phyloP scores from a whole-genome alignment of 371 early-diverging fungal genomes.

The Catenaria anguillulae region DNA sequence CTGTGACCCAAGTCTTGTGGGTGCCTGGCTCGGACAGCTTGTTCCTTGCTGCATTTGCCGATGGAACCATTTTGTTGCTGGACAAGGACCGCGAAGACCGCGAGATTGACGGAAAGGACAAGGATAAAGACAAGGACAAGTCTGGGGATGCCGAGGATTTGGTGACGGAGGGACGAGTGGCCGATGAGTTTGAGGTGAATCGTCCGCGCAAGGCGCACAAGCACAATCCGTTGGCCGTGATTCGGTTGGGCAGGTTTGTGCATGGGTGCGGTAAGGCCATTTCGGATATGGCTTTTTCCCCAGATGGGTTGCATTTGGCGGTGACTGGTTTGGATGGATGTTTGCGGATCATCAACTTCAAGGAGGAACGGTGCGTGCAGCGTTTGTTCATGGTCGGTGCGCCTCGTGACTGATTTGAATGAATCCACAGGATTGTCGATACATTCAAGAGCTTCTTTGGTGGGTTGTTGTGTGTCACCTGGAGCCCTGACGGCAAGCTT shows the following conservation, averaged over 20 bases:
- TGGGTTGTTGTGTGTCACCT: constrained; percentile 66
- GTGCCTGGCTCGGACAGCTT: constrained; percentile 69
- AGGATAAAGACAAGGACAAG: neutral
- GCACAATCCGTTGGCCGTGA: constrained; percentile 57
- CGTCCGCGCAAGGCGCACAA: constrained; percentile 33
- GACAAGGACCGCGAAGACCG: constrained; percentile 81
- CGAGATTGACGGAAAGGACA: neutral
- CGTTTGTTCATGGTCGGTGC: neutral
- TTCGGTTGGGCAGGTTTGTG: constrained; percentile 38
- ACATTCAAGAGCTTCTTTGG: constrained; percentile 66
- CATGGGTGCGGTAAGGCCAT: constrained; percentile 25
- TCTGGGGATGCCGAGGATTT: too few species aligned
- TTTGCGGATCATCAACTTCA: constrained; percentile 58
- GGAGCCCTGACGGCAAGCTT: constrained; percentile 86
- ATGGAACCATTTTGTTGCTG: constrained; percentile 60
- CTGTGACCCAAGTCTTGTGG: constrained; percentile 73
- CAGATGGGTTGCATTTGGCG: constrained; percentile 67
- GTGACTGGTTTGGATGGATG: constrained; percentile 59
- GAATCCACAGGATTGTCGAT: constrained; percentile 36
- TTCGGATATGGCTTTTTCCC: constrained; percentile 72
- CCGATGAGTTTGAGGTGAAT: constrained; percentile 27
- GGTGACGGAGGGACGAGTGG: neutral
- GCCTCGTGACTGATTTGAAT: neutral
- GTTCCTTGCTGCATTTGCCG: constrained; percentile 64
- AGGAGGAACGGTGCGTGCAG: constrained; percentile 33